These are phyloP conservation scores for Cladosporium sp. DNA, from an alignment of 2,329 filamentous ascomycete species.

Conservation along the genomic window DNA sequence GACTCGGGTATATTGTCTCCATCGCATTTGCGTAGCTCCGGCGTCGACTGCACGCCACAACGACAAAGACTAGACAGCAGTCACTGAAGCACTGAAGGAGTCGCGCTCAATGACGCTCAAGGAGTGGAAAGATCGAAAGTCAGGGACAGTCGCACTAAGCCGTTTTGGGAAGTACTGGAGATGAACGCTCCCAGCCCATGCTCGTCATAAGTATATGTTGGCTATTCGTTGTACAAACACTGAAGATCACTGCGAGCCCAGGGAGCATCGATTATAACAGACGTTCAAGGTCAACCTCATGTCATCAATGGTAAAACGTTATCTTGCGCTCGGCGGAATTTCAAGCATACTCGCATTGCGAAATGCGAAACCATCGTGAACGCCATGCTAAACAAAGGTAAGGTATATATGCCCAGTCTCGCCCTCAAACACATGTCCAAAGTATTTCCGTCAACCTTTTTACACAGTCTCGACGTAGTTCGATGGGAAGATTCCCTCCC, in stretches of 20 bases:
- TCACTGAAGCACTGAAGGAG: not conserved
- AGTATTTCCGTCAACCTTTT: not conserved
- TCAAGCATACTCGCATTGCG: not conserved
- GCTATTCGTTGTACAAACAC: too few relatives aligned
- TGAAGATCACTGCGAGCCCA: too few relatives aligned
- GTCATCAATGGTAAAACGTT: not conserved
- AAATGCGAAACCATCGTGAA: not conserved
- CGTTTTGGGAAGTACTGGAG: not conserved
- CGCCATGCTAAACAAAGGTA: slow-evolving; percentile 9
- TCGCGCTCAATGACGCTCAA: not conserved
- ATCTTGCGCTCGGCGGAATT: not conserved
- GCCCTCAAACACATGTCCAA: not conserved
- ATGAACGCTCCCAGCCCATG: too few relatives aligned
- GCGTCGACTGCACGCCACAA: not conserved
- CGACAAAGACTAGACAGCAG: not conserved
- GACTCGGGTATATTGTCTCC: slow-evolving; percentile 1
- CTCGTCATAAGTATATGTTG: too few relatives aligned
- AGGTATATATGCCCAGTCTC: not conserved
- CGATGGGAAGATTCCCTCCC: slow-evolving; percentile 82
- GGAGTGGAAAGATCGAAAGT: not conserved
- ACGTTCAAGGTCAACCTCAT: not conserved
- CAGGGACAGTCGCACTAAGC: not conserved
- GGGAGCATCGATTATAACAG: too few relatives aligned
- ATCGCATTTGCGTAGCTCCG: not conserved
- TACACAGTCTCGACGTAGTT: slow-evolving; percentile 30